These are phyloP conservation scores for Phytophthora boehmeriae DNA, from an alignment of 352 stramenopile genomes.

Conservation along the genomic window DNA sequence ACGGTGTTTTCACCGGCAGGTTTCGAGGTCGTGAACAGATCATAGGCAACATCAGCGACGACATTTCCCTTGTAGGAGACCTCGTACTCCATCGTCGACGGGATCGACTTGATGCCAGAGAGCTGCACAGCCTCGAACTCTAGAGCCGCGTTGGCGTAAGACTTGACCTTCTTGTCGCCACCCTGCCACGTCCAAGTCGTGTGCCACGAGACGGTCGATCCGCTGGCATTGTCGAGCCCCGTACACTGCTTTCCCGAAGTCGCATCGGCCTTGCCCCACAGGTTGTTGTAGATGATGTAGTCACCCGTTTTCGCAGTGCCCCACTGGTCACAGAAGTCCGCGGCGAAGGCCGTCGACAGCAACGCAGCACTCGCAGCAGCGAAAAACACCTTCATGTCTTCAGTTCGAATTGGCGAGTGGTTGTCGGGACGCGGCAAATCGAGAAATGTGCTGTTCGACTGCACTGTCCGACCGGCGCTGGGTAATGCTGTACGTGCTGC, in stretches of 20 bases:
- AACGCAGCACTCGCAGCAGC: constrained; percentile 26
- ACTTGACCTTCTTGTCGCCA: constrained; percentile 42
- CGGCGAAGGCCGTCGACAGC: constrained; percentile 17
- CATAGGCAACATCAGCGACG: constrained; percentile 44
- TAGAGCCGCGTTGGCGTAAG: constrained; percentile 48
- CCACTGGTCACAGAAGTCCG: constrained; percentile 49
- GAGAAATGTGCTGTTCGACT: constrained; percentile 13
- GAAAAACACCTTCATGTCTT: constrained; percentile 36
- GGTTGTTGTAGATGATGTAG: constrained; percentile 63
- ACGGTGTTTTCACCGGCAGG: constrained; percentile 14
- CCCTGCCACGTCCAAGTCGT: constrained; percentile 47
- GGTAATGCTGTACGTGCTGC: background rate
- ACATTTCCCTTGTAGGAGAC: constrained; percentile 40
- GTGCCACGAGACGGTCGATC: constrained; percentile 43
- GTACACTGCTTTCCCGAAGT: constrained; percentile 49
- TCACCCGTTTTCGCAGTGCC: constrained; percentile 29
- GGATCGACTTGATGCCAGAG: constrained; percentile 43
- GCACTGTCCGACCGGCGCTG: background rate
- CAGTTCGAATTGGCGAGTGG: constrained; percentile 9
- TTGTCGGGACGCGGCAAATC: constrained; percentile 22
- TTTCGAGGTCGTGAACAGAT: constrained; percentile 47
- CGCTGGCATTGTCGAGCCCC: constrained; percentile 33
- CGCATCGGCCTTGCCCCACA: constrained; percentile 35
- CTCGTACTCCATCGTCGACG: constrained; percentile 44
- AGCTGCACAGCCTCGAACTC: constrained; percentile 44